Evolutionary conservation across 768 basidiomycete species (phyloP), one percentile per base, ranked within the genome.

Genomic region (Tylopilus cervinicoccineus): DNA sequence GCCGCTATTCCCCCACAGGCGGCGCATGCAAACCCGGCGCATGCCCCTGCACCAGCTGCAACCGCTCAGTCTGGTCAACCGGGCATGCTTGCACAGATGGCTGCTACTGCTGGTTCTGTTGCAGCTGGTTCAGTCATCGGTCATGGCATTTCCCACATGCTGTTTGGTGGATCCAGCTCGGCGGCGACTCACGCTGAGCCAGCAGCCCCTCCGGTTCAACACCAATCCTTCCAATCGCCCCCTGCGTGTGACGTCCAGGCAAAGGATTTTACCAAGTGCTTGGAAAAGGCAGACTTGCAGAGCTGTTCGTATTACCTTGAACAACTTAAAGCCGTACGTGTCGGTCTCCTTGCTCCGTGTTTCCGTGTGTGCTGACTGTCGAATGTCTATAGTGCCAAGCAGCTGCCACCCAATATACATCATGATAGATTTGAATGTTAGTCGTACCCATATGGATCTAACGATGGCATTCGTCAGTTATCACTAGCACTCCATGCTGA

Each of bases 301-400:
- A 82, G 86, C 6, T 94, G 92, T 72, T 73, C 80, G 16, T 94
- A 84, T 80, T 93, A 90, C 63, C 81, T 93, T 24, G 88, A 93
- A 58, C 87, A 91, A 61, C 77, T 92, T 42, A 93, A 93, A 70
- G 86, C 86, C 45, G 88, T 91, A 66, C 61, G 88, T 79, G 0
- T 4, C 14, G 1, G 1, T 44, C 19, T 32, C 27, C n/a, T 13
- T 17, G 6, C 1, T 10, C 10, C 34, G 34, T 24, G 41, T 16
- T 20, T 59, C n/a, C 31, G 28, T 56, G 48, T 28, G 52, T 48
- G 33, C 31, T 55, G 26, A 57, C 19, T 6, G 14, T 5, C 14
- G 2, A 14, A 4, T 38, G 5, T 37, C 38, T 31, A 26, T 32
- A 88, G 85, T 89, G 86, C 70, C 86, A 88, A 69, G 81, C 83